phyloP scores from a whole-genome alignment of 140 eudicot species.

The Erigeron philadelphicus region DNA sequence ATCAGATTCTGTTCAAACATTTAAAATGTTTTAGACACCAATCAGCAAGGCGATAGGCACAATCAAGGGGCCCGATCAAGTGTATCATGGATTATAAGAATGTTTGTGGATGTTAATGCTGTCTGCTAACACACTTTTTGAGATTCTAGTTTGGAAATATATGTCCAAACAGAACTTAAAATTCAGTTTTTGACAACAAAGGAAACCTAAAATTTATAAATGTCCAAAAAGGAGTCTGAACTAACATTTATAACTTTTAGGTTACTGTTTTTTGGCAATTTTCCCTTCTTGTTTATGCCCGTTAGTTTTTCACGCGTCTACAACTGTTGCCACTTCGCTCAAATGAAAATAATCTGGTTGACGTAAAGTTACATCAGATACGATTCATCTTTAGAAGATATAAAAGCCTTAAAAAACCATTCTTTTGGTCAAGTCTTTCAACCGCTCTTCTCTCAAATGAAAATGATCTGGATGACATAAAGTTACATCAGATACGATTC shows the following conservation, averaged over 20 bases:
- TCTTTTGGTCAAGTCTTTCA: too few relatives aligned
- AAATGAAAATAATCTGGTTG: conserved; percentile 4
- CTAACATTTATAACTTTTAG: too few relatives aligned
- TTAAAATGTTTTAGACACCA: conserved; percentile 9
- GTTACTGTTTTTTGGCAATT: too few relatives aligned
- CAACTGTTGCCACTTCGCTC: not conserved
- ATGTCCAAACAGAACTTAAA: too few relatives aligned
- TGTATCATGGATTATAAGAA: not conserved
- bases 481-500: conserved; percentile 16
- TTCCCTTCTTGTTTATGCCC: conserved; percentile 17
- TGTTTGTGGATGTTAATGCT: not conserved
- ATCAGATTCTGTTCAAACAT: conserved; percentile 27
- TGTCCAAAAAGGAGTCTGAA: too few relatives aligned
- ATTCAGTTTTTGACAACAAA: too few relatives aligned
- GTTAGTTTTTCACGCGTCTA: conserved; percentile 16
- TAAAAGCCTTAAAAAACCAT: too few relatives aligned
- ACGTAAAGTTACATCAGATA: conserved; percentile 15
- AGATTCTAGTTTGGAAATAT: too few relatives aligned
- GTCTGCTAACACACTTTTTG: too few relatives aligned
- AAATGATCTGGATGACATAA: conserved; percentile 1
- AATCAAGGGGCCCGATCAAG: conserved; percentile 13
- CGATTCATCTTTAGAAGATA: not conserved
- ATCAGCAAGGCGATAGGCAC: conserved; percentile 13
- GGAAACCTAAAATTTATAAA: too few relatives aligned
- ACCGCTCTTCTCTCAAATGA: not conserved